A percentile compares a stretch with the other conserved stretches of the same genome.
These are phyloP conservation scores for Penstemon davidsonii DNA, from an alignment of 257 asterid species.

Conservation along the genomic window DNA sequence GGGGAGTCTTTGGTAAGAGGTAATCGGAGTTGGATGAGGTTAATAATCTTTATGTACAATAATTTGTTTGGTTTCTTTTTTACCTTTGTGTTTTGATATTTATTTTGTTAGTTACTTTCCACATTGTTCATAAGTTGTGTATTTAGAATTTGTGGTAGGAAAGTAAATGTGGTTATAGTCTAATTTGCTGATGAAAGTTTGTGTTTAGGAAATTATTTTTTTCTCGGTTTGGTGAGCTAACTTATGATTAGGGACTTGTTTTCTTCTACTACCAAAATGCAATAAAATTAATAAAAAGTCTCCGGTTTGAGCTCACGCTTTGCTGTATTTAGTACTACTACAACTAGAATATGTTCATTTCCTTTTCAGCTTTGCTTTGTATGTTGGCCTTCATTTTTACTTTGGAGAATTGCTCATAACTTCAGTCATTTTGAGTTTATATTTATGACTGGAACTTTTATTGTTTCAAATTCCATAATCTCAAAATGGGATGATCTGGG, in stretches of 20 bases:
- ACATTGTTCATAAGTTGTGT: constrained; percentile 47
- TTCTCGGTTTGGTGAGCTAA: constrained; percentile 41
- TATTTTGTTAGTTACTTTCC: constrained; percentile 22
- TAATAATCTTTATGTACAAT: constrained; percentile 37
- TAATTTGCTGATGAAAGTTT: constrained; percentile 30
- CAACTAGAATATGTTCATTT: background rate
- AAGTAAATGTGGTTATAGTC: constrained; percentile 35
- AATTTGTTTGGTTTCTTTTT: constrained; percentile 23
- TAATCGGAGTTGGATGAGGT: constrained; percentile 15
- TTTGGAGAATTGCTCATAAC: background rate
- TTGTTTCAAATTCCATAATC: constrained; percentile 1
- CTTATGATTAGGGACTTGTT: constrained; percentile 30
- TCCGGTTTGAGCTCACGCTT: constrained; percentile 23
- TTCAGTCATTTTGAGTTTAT: background rate
- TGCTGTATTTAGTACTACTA: constrained; percentile 8
- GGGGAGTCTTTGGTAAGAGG: constrained; percentile 62
- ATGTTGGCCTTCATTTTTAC: background rate
- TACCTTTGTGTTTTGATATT: constrained; percentile 18
- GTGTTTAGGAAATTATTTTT: constrained; percentile 23
- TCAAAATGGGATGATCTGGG: background rate
- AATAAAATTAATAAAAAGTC: constrained; percentile 28
- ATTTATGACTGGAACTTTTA: background rate
- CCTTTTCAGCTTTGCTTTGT: constrained; percentile 7
- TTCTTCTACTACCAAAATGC: constrained; percentile 21
- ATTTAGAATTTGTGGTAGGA: constrained; percentile 30